Evolutionary conservation across 2,329 filamentous ascomycete genomes (phyloP).

Genomic region (Parastagonospora avenae): DNA sequence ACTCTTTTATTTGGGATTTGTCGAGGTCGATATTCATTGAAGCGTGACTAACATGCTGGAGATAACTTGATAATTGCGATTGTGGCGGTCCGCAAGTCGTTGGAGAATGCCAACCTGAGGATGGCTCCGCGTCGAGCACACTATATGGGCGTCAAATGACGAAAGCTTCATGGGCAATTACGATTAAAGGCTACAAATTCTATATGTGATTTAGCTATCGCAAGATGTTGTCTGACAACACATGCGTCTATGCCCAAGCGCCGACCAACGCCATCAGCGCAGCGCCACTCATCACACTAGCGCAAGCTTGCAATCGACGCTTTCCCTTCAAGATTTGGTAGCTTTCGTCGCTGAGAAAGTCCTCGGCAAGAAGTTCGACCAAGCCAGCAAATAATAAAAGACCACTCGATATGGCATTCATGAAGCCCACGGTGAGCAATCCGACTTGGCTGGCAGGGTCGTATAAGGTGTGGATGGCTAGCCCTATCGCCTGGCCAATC

Average conservation of each 20-base stretch:
- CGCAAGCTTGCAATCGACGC: slow-evolving; percentile 65
- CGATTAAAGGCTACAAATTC: too few relatives aligned
- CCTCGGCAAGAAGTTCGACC: slow-evolving; percentile 57
- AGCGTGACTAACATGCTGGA: too few relatives aligned
- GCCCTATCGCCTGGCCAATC: slow-evolving; percentile 56
- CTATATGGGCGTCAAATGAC: too few relatives aligned
- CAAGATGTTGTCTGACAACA: too few relatives aligned
- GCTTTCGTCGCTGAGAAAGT: slow-evolving; percentile 66
- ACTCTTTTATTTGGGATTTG: neutral
- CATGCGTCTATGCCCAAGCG: slow-evolving; percentile 60
- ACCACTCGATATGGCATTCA: slow-evolving; percentile 57
- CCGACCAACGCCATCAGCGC: slow-evolving; percentile 70
- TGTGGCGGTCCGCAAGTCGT: too few relatives aligned
- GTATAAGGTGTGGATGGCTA: slow-evolving; percentile 57
- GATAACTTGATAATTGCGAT: too few relatives aligned
- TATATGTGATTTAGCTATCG: too few relatives aligned
- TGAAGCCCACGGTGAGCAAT: slow-evolving; percentile 56
- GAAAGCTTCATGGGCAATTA: too few relatives aligned
- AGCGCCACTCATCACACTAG: slow-evolving; percentile 64
- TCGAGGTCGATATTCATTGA: too few relatives aligned
- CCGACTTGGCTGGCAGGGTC: slow-evolving; percentile 56
- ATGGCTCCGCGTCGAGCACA: too few relatives aligned
- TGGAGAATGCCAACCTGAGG: too few relatives aligned
- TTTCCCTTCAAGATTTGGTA: slow-evolving; percentile 64
- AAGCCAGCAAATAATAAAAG: slow-evolving; percentile 56